phyloP scores from a whole-genome alignment of 2,329 filamentous ascomycete genomes.

The Huntiella savannae region DNA sequence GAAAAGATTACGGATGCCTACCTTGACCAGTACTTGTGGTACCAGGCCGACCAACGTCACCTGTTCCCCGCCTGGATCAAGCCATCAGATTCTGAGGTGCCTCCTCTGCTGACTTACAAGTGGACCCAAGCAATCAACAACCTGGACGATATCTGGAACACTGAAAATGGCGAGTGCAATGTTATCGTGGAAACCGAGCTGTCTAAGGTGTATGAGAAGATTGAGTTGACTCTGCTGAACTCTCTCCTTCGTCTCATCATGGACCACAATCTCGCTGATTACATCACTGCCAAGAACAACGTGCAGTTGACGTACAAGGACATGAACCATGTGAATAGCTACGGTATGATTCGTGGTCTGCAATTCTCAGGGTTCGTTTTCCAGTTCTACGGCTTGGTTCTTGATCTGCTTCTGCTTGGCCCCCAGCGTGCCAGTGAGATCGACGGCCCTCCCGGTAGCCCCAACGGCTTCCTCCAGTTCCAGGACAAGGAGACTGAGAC shows the following conservation, averaged over 20 bases:
- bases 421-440: constrained; percentile 95
- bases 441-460: constrained; percentile 77
- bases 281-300: constrained; percentile 98
- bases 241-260: constrained; percentile 85
- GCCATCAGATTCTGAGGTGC: constrained; percentile 93
- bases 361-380: constrained; percentile 98
- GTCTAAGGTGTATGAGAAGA: constrained; percentile 99
- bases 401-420: constrained; percentile 80
- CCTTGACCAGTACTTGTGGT: constrained; percentile 96
- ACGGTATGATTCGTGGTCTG: constrained; percentile 91
- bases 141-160: constrained; percentile 84
- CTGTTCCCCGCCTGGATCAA: constrained; percentile 98
- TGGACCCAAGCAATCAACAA: constrained; percentile 99
- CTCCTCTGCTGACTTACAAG: constrained; percentile 86
- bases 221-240: constrained; percentile 89
- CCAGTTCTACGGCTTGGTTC: constrained; percentile 92
- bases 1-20: constrained; percentile 99
- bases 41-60: constrained; percentile 92
- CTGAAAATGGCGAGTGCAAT: constrained; percentile 85
- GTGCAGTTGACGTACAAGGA: constrained; percentile 98
- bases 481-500: constrained; percentile 81
- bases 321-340: constrained; percentile 99
- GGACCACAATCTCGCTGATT: constrained; percentile 98
- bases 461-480: constrained; percentile 97
- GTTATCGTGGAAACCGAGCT: constrained; percentile 97